These are phyloP conservation scores for Ustilago lituana DNA, from an alignment of 1,284 basidiomycete genomes.

Conservation along the genomic window DNA sequence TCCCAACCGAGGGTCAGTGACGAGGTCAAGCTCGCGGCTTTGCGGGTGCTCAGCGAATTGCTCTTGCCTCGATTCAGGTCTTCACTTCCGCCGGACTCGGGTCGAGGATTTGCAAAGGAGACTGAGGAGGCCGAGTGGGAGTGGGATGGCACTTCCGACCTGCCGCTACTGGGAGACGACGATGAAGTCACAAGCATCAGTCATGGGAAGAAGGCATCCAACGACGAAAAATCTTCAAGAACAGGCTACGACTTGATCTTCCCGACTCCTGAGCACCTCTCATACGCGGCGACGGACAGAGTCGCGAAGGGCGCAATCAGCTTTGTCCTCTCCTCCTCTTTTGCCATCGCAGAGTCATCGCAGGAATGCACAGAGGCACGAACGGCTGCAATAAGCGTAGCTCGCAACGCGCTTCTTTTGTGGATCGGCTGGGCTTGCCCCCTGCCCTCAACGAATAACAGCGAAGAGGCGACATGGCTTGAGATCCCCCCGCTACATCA, in stretches of 20 bases:
- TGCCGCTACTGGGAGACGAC: conserved; percentile 51
- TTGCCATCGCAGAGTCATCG: conserved; percentile 26
- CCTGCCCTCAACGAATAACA: not conserved
- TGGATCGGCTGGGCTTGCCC: conserved; percentile 39
- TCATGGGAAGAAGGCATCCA: too few relatives aligned
- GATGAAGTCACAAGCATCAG: not conserved
- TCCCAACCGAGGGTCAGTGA: not conserved
- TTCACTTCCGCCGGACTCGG: not conserved
- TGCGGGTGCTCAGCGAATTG: conserved; percentile 39
- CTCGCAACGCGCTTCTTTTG: conserved; percentile 14
- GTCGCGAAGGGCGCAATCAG: conserved; percentile 38
- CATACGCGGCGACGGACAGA: conserved; percentile 13
- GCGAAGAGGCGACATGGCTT: not conserved
- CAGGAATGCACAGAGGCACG: conserved; percentile 4
- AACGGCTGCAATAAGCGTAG: conserved; percentile 7
- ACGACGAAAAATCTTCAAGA: not conserved
- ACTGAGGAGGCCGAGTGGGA: conserved; percentile 49
- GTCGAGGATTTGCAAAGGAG: too few relatives aligned
- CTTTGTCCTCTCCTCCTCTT: conserved; percentile 33
- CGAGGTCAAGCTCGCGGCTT: conserved; percentile 42
- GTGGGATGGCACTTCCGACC: conserved; percentile 63
- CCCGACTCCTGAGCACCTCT: conserved; percentile 18
- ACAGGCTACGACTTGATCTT: conserved; percentile 1
- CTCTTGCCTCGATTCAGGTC: conserved; percentile 34
- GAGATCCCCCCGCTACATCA: conserved; percentile 1